A percentile compares a stretch with the other conserved stretches of the same genome.
These are phyloP conservation scores for Chernovozyma aurita DNA, from an alignment of 1,139 yeast species.

Conservation along the genomic window DNA sequence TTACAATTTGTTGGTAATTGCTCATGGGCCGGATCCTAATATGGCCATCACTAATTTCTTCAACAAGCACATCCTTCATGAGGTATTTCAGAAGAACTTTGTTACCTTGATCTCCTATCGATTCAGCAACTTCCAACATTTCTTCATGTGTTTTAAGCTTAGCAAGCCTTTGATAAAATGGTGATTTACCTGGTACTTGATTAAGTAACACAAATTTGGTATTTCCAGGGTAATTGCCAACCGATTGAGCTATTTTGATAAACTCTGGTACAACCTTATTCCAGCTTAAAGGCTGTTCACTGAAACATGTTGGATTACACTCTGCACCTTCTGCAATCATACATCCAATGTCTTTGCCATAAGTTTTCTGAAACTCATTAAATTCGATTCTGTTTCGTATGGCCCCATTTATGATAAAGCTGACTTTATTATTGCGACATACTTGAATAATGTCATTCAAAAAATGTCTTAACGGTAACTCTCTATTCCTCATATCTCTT, in stretches of 20 bases:
- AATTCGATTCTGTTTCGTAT: constrained; percentile 55
- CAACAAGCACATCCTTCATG: background rate
- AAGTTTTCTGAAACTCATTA: constrained; percentile 43
- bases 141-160: constrained; percentile 55
- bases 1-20: too few species aligned
- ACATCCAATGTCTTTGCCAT: constrained; percentile 64
- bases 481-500: constrained; percentile 83
- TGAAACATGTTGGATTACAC: constrained; percentile 75
- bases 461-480: constrained; percentile 67
- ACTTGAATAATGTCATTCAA: constrained; percentile 57
- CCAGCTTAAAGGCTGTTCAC: constrained; percentile 50
- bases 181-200: constrained; percentile 75
- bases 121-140: constrained; percentile 29
- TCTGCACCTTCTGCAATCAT: constrained; percentile 96
- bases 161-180: constrained; percentile 54
- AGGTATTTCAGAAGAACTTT: constrained; percentile 25
- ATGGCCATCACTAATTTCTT: background rate
- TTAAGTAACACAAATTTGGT: constrained; percentile 77
- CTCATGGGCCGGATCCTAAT: too few species aligned
- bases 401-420: constrained; percentile 80
- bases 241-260: constrained; percentile 46
- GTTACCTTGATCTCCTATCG: constrained; percentile 26
- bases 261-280: constrained; percentile 51
- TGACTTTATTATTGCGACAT: constrained; percentile 60
- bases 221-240: constrained; percentile 62